Conservation (phyloP, 2,329 filamentous ascomycete genomes). For the Penicillium brevicompactum region DNA sequence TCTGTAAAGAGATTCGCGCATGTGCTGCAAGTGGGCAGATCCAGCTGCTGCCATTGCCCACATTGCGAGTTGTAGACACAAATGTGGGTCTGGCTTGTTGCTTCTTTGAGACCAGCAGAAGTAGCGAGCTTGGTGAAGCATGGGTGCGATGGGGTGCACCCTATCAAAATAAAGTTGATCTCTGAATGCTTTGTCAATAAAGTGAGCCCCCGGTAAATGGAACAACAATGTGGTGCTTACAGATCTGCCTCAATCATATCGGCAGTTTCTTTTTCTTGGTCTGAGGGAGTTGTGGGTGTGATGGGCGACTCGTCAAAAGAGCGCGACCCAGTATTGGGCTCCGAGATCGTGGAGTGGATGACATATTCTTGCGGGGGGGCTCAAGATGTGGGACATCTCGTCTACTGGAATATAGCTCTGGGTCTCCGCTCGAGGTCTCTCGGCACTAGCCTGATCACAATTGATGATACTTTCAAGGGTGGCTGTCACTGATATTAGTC, state of each 20-base stretch:
- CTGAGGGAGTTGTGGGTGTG: not conserved
- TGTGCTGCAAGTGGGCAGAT: constrained; percentile 34
- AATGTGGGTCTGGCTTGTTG: constrained; percentile 17
- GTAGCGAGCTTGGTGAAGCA: constrained; percentile 32
- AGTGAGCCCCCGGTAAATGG: not conserved
- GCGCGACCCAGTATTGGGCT: not conserved
- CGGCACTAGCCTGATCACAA: not conserved
- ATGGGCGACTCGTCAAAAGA: not conserved
- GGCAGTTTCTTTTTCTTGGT: not conserved
- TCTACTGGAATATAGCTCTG: not conserved
- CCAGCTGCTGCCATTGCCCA: constrained; percentile 39
- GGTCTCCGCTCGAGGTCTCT: not conserved
- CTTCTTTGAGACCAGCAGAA: constrained; percentile 27
- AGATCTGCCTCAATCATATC: constrained; percentile 8
- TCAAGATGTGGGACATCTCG: not conserved
- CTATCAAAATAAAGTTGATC: constrained; percentile 37
- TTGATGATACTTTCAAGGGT: constrained; percentile 8
- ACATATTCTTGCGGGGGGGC: not conserved
- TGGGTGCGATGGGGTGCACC: constrained; percentile 31
- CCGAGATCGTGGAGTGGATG: not conserved
- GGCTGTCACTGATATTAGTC: not conserved
- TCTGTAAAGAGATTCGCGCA: constrained; percentile 29
- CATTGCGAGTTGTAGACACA: constrained; percentile 40
- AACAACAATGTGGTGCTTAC: not conserved
- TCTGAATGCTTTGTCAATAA: constrained; percentile 14